These are phyloP conservation scores for Kregervanrija fluxuum DNA, from an alignment of 805 yeast genomes.

Conservation along the genomic window DNA sequence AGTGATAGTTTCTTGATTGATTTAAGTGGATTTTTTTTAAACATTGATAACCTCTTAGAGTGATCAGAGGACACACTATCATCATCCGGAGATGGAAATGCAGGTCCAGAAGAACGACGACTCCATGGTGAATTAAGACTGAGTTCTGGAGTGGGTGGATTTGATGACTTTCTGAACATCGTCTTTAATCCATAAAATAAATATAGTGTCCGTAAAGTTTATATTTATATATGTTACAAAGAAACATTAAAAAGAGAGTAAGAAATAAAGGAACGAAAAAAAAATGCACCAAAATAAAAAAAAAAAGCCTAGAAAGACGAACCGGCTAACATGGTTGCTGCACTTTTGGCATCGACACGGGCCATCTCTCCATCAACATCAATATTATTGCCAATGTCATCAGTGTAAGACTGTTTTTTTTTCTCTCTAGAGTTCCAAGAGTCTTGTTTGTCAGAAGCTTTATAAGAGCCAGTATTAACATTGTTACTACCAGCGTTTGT, in stretches of 20 bases:
- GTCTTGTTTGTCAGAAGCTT: slow-evolving; percentile 16
- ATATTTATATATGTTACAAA: not conserved
- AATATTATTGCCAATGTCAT: not conserved
- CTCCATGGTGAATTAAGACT: no score
- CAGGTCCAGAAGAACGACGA: no score
- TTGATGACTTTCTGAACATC: not conserved
- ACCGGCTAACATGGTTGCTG: slow-evolving; percentile 74
- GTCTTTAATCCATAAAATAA: not conserved
- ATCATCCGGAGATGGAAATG: no score
- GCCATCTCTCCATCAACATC: slow-evolving; percentile 10
- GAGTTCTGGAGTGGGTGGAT: no score
- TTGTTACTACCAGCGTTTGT: not conserved
- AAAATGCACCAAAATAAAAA: not conserved
- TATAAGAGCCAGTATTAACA: not conserved
- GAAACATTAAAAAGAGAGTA: not conserved
- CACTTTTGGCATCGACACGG: slow-evolving; percentile 70
- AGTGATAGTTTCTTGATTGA: slow-evolving; percentile 8
- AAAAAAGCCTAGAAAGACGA: slow-evolving; percentile 47
- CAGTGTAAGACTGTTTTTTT: slow-evolving; percentile 10
- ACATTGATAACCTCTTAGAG: no score
- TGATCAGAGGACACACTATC: no score
- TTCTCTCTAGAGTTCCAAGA: slow-evolving; percentile 30
- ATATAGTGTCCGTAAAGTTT: no score
- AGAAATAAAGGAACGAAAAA: not conserved
- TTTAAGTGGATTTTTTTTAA: slow-evolving; percentile 5